Conservation (phyloP, 805 yeast genomes). For the Candida xiaguanensis region DNA sequence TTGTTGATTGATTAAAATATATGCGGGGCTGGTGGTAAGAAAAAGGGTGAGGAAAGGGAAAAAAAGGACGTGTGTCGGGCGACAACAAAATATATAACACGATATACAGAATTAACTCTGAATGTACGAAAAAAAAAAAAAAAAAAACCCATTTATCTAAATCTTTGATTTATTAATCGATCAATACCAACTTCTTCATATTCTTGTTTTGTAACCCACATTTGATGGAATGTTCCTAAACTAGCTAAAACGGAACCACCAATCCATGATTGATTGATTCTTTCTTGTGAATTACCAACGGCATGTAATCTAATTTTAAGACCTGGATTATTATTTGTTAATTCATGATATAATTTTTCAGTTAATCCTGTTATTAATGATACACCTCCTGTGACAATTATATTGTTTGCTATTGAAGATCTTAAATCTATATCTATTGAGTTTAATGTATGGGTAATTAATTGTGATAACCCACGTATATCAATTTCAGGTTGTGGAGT, state of each 20-base stretch:
- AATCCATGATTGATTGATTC: constrained; percentile 82
- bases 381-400: constrained; percentile 81
- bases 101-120: background rate
- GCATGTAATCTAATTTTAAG: constrained; percentile 81
- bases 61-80: background rate
- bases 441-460: constrained; percentile 53
- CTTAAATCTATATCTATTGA: constrained; percentile 76
- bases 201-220: constrained; percentile 88
- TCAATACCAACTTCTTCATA: constrained; percentile 87
- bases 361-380: constrained; percentile 79
- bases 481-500: constrained; percentile 24
- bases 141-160: constrained; percentile 53
- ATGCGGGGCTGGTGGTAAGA: background rate
- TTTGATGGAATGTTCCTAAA: constrained; percentile 89
- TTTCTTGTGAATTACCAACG: constrained; percentile 71
- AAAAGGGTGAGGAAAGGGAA: background rate
- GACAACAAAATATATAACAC: background rate
- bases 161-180: constrained; percentile 73
- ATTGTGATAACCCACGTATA: constrained; percentile 52
- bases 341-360: constrained; percentile 70
- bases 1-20: background rate
- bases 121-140: no score
- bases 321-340: constrained; percentile 72
- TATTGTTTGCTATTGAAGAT: constrained; percentile 83
- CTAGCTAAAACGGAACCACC: constrained; percentile 89